Evolutionary conservation across 2,329 filamentous ascomycete genomes (phyloP), one percentile per base, ranked within the genome.

Genomic region (Talaromyces sp.): DNA sequence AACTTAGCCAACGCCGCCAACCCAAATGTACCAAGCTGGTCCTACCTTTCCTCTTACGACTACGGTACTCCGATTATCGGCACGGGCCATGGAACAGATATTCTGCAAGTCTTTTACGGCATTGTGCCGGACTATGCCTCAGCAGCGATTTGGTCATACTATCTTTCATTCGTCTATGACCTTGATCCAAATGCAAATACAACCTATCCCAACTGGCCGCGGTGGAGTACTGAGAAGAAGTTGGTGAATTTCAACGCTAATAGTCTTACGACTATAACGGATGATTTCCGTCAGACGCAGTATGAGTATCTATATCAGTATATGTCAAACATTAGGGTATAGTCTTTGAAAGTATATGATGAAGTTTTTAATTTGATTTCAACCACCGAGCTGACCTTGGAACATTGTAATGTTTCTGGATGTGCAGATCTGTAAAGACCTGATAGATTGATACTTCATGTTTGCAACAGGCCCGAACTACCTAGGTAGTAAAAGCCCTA

Each of bases 1-100:
- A 72, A 82, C 13, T 65, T 72, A 0, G 75, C 86, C 1, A 72
- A 74, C 0, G 63, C 77, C 1, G 77, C 80, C 13, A 83, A 87
- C 68, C 87, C 88, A 0, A 70, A 76, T 36, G 86, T 92, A 0
- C 87, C 88, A 0, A 79, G 82, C 1, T 95, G 90, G 90, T 91
- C 89, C 0, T 95, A 93, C 77, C 83, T 95, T 1, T 79, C 88
- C 0, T 89, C 87, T 0, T 93, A 93, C 77, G 77, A 89, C 79
- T 87, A 89, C 73, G 88, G 88, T 10, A 89, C 87, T 0, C 89
- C 91, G 0, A 77, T 93, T 58, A 76, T 94, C 0, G 91, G 92
- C 19, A 93, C 91, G 0, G 90, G 92, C 77, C 92, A 95, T 74
- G 89, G 78, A 15, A 86, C 84, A 1, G 91, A 93, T 69, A 56